These are phyloP conservation scores for Globisporangium carolinianum DNA, from an alignment of 352 stramenopile genomes.

Conservation along the genomic window DNA sequence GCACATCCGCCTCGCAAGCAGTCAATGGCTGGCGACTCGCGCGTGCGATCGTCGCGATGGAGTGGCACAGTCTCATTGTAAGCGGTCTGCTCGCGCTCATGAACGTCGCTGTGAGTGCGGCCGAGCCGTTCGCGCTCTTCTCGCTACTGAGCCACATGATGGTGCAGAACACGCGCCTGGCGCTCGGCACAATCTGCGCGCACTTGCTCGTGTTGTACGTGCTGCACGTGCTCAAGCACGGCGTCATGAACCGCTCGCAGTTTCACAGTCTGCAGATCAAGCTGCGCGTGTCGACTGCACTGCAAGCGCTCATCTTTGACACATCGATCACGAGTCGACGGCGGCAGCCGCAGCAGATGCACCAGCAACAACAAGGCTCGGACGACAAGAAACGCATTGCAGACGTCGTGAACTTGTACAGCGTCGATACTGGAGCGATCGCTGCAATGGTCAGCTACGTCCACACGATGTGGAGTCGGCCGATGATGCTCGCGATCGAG, in stretches of 20 bases:
- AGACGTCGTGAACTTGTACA: slow-evolving; percentile 27
- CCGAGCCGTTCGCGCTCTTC: slow-evolving; percentile 37
- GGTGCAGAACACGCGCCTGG: slow-evolving; percentile 12
- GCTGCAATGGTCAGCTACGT: slow-evolving; percentile 19
- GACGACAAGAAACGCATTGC: slow-evolving; percentile 31
- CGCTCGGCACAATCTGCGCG: slow-evolving; percentile 18
- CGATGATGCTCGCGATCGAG: slow-evolving; percentile 25
- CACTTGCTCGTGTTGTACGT: slow-evolving; percentile 22
- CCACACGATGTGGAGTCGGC: slow-evolving; percentile 23
- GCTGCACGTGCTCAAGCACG: slow-evolving; percentile 18
- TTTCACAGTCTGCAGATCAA: slow-evolving; percentile 31
- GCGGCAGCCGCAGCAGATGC: too few species aligned
- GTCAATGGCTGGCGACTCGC: slow-evolving; percentile 12
- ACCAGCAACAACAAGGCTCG: background rate
- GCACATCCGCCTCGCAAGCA: too few species aligned
- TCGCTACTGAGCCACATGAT: slow-evolving; percentile 24
- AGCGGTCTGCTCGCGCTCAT: slow-evolving; percentile 34
- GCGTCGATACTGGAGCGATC: slow-evolving; percentile 19
- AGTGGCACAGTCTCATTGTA: slow-evolving; percentile 20
- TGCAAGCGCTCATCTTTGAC: slow-evolving; percentile 31
- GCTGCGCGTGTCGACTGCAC: slow-evolving; percentile 23
- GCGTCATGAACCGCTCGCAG: slow-evolving; percentile 20
- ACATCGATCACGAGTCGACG: slow-evolving; percentile 26
- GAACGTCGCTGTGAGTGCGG: slow-evolving; percentile 29
- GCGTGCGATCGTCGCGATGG: slow-evolving; percentile 20